Base-by-base conservation (phyloP, 2,329 filamentous ascomycete species). In the Monilinia laxa region DNA sequence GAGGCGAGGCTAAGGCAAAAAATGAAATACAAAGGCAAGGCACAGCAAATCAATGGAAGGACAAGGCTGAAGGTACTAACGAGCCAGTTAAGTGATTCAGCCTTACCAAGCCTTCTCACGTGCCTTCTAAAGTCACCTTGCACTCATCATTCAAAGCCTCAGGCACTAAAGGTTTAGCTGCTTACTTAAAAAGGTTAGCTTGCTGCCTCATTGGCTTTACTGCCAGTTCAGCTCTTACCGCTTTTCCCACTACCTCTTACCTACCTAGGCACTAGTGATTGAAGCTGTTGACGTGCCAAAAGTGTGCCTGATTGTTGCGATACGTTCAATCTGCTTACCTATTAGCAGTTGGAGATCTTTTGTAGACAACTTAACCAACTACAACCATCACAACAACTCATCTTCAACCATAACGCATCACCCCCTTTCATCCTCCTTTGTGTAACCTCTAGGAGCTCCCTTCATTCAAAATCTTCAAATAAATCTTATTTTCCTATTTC, bases 221-320 rank as follows among this genome's bases (percentile, higher is more conserved):
- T 31, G 38, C 40, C 40, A 11, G 40, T 4, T 11, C 3, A 35
- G 31, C 31, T 35, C 31, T 5, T 9, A 35, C 31, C 31, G 31
- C 31, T 9, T 35, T 35, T 35, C 31, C 31, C 31, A 35, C 31
- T 5, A 35, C 31, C 31, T 35, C 31, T 35, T 35, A 35, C 31
- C 31, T 9, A 35, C 31, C 31, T 35, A 35, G 28, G 31, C 31
- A 35, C 31, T 35, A 35, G 40, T 57, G 5, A 11, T 64, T 58
- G 38, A 64, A 64, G 62, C 62, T 64, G 53, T 64, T 65, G 40
- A 58, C 67, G 62, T 68, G 66, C 65, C 62, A 65, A 49, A 54
- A 65, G 62, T 59, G 52, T 65, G 62, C 62, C 62, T 65, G 62
- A 57, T 65, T 14, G 42, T 25, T 65, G 54, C 28, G 47, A 47